These are phyloP conservation scores for Angomonas ambiguus DNA, from an alignment of 208 protist genomes.

Conservation along the genomic window DNA sequence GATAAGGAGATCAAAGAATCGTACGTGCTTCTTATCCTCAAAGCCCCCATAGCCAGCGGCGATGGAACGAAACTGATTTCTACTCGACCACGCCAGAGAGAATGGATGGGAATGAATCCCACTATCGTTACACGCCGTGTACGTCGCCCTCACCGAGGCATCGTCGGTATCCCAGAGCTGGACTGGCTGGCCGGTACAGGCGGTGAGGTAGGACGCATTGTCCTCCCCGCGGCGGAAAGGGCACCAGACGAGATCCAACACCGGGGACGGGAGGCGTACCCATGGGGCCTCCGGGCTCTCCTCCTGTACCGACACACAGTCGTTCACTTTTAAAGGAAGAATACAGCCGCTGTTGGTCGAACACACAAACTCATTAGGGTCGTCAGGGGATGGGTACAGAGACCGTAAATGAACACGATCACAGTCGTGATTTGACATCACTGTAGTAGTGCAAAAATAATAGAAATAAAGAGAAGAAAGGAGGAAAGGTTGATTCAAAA, in stretches of 20 bases:
- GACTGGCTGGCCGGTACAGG: conserved; percentile 48
- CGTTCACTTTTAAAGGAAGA: neutral
- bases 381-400: conserved; percentile 57
- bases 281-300: conserved; percentile 7
- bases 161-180: conserved; percentile 79
- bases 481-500: conserved; percentile 5
- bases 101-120: conserved; percentile 44
- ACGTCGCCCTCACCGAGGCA: conserved; percentile 56
- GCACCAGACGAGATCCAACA: conserved; percentile 72
- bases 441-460: neutral
- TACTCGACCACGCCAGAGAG: conserved; percentile 37
- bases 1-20: conserved; percentile 58
- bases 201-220: conserved; percentile 55
- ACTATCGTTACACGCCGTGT: conserved; percentile 50
- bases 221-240: conserved; percentile 51
- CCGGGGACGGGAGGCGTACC: conserved; percentile 55
- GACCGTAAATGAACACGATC: conserved; percentile 34
- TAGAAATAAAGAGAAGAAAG: conserved; percentile 1
- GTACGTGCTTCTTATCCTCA: conserved; percentile 46
- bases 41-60: conserved; percentile 66
- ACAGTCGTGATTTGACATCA: conserved; percentile 7
- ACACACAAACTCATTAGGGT: conserved; percentile 34
- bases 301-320: neutral
- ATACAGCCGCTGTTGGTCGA: conserved; percentile 26
- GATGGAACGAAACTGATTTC: conserved; percentile 14